These are phyloP conservation scores for Ophiostoma ulmi DNA, from an alignment of 2,329 filamentous ascomycete genomes.

Conservation along the genomic window DNA sequence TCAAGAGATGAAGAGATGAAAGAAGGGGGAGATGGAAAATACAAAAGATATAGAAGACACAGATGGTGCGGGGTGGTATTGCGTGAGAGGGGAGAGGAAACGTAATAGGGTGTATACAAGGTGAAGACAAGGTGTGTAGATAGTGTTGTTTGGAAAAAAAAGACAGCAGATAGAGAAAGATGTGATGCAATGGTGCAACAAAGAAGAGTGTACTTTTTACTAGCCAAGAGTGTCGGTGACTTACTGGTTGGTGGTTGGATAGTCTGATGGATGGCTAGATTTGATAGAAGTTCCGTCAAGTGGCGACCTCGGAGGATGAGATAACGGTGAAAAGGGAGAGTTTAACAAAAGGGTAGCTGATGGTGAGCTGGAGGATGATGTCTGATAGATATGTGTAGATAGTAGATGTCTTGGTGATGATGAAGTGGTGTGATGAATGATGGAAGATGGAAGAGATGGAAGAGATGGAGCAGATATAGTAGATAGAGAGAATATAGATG, in stretches of 20 bases:
- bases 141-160: not conserved
- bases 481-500: not conserved
- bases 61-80: not conserved
- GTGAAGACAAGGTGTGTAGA: not conserved
- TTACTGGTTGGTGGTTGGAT: conserved; percentile 1
- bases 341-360: conserved; percentile 13
- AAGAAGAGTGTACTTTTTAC: not conserved
- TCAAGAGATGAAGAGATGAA: not conserved
- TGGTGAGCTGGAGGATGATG: not conserved
- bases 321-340: not conserved
- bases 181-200: not conserved
- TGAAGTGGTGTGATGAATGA: not conserved
- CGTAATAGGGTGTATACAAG: not conserved
- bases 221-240: not conserved
- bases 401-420: not conserved
- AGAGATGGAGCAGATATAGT: not conserved
- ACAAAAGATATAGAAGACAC: not conserved
- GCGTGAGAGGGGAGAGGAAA: not conserved
- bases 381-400: not conserved
- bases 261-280: not conserved
- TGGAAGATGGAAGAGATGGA: not conserved
- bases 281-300: not conserved
- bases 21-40: not conserved
- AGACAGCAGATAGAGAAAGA: not conserved
- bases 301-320: not conserved